Percentiles rank a stretch among this genome's conserved stretches.
Evolutionary conservation across 495 filamentous ascomycete species (phyloP).

Genomic region (Hyaloscypha hepaticicola): DNA sequence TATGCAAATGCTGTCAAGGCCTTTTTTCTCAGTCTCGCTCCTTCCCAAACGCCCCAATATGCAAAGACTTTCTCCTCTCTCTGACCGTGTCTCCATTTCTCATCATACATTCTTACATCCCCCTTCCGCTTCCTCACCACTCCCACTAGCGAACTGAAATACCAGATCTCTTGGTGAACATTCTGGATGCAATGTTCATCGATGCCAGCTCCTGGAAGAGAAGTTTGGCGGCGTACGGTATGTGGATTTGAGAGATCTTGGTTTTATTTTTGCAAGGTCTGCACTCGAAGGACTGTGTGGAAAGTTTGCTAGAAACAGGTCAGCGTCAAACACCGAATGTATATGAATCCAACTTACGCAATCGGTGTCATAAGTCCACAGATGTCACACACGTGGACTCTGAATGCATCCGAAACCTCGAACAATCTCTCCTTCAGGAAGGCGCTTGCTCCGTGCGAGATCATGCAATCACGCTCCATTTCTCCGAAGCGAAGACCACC

Average conservation of each 20-base stretch:
- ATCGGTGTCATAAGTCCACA: slow-evolving; percentile 98
- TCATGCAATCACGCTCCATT: slow-evolving; percentile 99
- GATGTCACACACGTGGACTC: slow-evolving; percentile 97
- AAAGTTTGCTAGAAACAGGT: slow-evolving; percentile 69
- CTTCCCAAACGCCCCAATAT: slow-evolving; percentile 31
- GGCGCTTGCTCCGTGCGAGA: slow-evolving; percentile 91
- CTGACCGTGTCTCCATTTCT: background rate
- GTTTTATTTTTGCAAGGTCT: slow-evolving; percentile 98
- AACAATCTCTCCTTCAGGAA: slow-evolving; percentile 98
- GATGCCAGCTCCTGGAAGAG: slow-evolving; percentile 96
- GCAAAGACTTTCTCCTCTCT: slow-evolving; percentile 23
- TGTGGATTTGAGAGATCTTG: slow-evolving; percentile 92
- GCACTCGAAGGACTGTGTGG: slow-evolving; percentile 93
- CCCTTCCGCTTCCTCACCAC: slow-evolving; percentile 4
- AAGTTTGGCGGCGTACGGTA: slow-evolving; percentile 97
- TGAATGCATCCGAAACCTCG: slow-evolving; percentile 96
- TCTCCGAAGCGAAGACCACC: slow-evolving; percentile 99
- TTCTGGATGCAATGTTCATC: slow-evolving; percentile 97
- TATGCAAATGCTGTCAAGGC: slow-evolving; percentile 21
- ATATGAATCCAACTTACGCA: slow-evolving; percentile 68
- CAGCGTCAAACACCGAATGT: slow-evolving; percentile 30
- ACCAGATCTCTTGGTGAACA: slow-evolving; percentile 87
- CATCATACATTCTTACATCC: slow-evolving; percentile 25
- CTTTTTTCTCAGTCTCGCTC: slow-evolving; percentile 25
- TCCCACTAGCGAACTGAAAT: slow-evolving; percentile 59